Evolutionary conservation across 192 early-diverging fungal genomes (phyloP).

Genomic region (Coemansia sp.): DNA sequence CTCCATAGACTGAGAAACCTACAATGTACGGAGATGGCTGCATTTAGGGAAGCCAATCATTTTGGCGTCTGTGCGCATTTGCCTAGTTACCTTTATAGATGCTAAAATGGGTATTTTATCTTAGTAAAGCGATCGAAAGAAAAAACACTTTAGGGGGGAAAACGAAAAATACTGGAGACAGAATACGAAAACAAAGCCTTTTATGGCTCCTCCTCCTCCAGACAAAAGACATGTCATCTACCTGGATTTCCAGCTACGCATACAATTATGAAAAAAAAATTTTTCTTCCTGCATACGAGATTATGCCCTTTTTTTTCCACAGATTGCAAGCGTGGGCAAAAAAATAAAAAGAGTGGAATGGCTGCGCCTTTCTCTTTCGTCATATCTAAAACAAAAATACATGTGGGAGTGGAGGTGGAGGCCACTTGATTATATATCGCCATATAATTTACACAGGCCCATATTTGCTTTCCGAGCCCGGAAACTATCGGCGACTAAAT

Average conservation of each 20-base stretch:
- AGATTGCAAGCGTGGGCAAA: neutral
- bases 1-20: neutral
- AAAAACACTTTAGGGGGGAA: neutral
- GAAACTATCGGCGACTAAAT: too few relatives aligned
- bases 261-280: slow-evolving; percentile 6
- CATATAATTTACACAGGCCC: too few relatives aligned
- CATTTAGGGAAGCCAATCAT: too few relatives aligned
- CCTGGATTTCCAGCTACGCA: neutral
- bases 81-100: too few relatives aligned
- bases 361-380: slow-evolving; percentile 3
- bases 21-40: too few relatives aligned
- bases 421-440: too few relatives aligned
- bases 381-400: too few relatives aligned
- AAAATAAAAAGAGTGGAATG: slow-evolving; percentile 1
- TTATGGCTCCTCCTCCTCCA: neutral
- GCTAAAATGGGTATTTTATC: too few relatives aligned
- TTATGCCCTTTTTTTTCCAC: slow-evolving; percentile 3
- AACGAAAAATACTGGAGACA: neutral
- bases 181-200: neutral
- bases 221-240: neutral
- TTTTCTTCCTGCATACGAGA: neutral
- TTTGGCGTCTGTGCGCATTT: too few relatives aligned
- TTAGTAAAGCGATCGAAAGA: too few relatives aligned
- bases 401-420: too few relatives aligned
- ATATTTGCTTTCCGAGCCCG: too few relatives aligned